Conservation (phyloP, 768 basidiomycete species). For the Phylloporus sp. region DNA sequence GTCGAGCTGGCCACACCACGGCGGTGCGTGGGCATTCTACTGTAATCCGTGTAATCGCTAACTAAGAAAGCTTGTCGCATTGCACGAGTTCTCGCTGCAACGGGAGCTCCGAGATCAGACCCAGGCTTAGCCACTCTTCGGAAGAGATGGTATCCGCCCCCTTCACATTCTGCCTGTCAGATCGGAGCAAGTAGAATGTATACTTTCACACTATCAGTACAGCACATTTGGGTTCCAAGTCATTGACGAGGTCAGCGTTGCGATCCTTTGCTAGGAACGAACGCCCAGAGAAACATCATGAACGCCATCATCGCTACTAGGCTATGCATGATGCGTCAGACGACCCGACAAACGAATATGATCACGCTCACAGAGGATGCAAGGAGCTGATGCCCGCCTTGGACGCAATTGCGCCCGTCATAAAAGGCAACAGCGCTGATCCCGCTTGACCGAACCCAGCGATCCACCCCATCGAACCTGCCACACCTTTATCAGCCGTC, state of each 20-base stretch:
- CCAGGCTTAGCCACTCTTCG: too few species aligned
- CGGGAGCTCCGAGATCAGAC: too few species aligned
- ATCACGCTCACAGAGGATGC: slow-evolving; percentile 30
- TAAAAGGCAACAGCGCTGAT: slow-evolving; percentile 65
- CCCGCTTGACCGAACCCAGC: slow-evolving; percentile 68
- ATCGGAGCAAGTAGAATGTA: too few species aligned
- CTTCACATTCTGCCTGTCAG: too few species aligned
- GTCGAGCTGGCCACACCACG: too few species aligned
- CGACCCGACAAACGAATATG: neutral
- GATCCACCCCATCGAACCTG: slow-evolving; percentile 62
- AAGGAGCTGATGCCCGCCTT: slow-evolving; percentile 47
- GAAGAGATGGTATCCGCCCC: too few species aligned
- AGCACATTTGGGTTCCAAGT: neutral
- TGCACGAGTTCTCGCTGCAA: too few species aligned
- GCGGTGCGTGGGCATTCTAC: too few species aligned
- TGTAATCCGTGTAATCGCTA: too few species aligned
- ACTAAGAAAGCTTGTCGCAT: too few species aligned
- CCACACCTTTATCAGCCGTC: neutral
- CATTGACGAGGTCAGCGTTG: neutral
- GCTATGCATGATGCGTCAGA: slow-evolving; percentile 5
- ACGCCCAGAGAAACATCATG: slow-evolving; percentile 39
- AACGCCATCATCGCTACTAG: slow-evolving; percentile 39
- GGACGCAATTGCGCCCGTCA: slow-evolving; percentile 63
- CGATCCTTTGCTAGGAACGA: slow-evolving; percentile 33
- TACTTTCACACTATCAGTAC: slow-evolving; percentile 1